Percentiles rank a stretch among this genome's conserved stretches.
phyloP scores from a whole-genome alignment of 1,284 basidiomycete genomes.

The Apiotrichum sp. region DNA sequence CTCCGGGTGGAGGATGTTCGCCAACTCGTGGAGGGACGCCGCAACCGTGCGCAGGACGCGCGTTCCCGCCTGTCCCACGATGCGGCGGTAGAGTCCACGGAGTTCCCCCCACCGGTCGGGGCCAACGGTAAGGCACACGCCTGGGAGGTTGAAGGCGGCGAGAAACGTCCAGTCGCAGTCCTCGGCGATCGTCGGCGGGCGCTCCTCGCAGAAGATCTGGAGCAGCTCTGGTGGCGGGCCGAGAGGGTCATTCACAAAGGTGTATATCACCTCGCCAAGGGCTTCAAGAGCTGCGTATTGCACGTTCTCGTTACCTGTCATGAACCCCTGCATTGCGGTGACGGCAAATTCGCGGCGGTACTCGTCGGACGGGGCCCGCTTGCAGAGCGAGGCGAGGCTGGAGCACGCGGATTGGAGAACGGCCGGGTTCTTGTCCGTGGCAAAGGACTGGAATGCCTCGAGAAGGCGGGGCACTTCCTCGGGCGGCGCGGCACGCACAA shows the following conservation, averaged over 20 bases:
- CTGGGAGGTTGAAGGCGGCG: conserved; percentile 91
- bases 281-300: conserved; percentile 79
- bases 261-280: conserved; percentile 83
- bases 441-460: conserved; percentile 67
- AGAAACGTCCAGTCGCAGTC: conserved; percentile 73
- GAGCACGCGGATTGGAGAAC: conserved; percentile 86
- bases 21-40: conserved; percentile 82
- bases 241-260: conserved; percentile 60
- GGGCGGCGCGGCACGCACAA: conserved; percentile 75
- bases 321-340: conserved; percentile 58
- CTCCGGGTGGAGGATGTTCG: conserved; percentile 71
- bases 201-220: conserved; percentile 59
- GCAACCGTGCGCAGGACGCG: conserved; percentile 53
- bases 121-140: conserved; percentile 80
- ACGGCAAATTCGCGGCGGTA: conserved; percentile 60
- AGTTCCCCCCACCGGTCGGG: conserved; percentile 69
- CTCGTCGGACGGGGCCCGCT: conserved; percentile 54
- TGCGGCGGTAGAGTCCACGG: conserved; percentile 60
- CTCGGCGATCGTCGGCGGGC: conserved; percentile 3
- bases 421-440: conserved; percentile 68
- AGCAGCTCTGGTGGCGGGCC: conserved; percentile 77
- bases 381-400: conserved; percentile 72
- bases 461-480: conserved; percentile 67
- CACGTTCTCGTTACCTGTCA: conserved; percentile 58
- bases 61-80: conserved; percentile 53